Evolutionary conservation across 225 moss, liverwort and hornwort species (phyloP).

Genomic region (Lunularia cruciata): DNA sequence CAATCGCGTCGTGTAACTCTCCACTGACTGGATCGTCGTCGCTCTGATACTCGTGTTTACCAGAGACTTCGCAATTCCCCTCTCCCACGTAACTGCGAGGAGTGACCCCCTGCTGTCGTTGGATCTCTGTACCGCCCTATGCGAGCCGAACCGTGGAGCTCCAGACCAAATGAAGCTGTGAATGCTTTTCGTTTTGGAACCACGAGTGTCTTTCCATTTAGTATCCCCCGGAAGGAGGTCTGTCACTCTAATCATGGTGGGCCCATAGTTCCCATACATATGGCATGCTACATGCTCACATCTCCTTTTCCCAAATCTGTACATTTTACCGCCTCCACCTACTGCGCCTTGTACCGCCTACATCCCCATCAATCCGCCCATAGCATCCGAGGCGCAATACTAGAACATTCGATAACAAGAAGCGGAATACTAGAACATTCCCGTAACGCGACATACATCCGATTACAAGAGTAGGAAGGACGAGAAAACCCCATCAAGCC

Average conservation of each 20-base stretch:
- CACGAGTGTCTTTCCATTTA: too few species aligned
- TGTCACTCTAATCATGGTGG: background rate
- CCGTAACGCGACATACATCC: too few species aligned
- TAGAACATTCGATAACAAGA: too few species aligned
- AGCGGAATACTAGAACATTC: too few species aligned
- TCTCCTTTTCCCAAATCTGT: background rate
- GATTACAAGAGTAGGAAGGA: too few species aligned
- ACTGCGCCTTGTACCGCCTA: background rate
- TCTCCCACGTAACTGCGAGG: background rate
- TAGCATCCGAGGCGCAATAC: constrained; percentile 8
- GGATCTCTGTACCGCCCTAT: background rate
- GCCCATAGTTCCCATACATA: background rate
- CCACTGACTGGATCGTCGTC: background rate
- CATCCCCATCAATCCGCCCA: background rate
- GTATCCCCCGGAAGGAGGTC: background rate
- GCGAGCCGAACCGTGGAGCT: background rate
- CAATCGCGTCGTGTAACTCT: background rate
- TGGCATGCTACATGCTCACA: background rate
- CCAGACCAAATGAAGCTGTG: background rate
- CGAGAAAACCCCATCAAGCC: too few species aligned
- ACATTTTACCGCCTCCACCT: background rate
- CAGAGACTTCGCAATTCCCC: background rate
- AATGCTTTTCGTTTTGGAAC: too few species aligned
- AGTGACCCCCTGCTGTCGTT: background rate
- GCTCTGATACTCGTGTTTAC: background rate